phyloP scores from a whole-genome alignment of 2,329 filamentous ascomycete species.

The Xylaria sp. region DNA sequence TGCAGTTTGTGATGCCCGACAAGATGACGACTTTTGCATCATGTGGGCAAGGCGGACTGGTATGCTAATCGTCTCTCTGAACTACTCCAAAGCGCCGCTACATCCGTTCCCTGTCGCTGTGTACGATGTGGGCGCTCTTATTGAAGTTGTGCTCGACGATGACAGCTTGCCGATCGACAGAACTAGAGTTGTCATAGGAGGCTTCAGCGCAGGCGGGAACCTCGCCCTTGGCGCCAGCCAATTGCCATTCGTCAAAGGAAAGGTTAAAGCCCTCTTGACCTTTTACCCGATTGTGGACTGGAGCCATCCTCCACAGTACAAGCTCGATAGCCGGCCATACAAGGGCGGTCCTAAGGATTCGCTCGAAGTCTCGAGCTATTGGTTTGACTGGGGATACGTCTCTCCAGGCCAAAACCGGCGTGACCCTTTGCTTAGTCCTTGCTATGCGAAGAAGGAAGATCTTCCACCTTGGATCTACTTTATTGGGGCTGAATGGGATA shows the following conservation, averaged over 20 bases:
- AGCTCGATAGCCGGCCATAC: background rate
- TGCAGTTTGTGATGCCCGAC: conserved; percentile 11
- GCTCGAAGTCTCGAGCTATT: background rate
- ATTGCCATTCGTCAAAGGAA: background rate
- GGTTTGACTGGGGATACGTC: conserved; percentile 16
- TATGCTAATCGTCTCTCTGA: conserved; percentile 5
- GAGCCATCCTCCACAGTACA: conserved; percentile 2
- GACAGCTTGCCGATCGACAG: conserved; percentile 1
- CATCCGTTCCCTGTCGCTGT: conserved; percentile 4
- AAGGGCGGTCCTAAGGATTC: conserved; percentile 7
- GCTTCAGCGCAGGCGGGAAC: conserved; percentile 15
- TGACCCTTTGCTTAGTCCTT: conserved; percentile 7
- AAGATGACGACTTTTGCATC: conserved; percentile 15
- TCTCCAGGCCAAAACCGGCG: conserved; percentile 9
- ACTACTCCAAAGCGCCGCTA: conserved; percentile 7
- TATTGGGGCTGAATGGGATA: conserved; percentile 13
- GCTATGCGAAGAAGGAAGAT: conserved; percentile 4
- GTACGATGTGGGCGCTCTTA: background rate
- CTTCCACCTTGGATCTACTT: conserved; percentile 6
- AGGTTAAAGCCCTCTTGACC: background rate
- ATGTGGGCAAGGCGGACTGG: conserved; percentile 12
- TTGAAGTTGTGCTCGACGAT: background rate
- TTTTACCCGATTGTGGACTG: conserved; percentile 17
- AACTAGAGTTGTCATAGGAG: conserved; percentile 5
- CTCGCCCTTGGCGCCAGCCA: conserved; percentile 3